Evolutionary conservation across 306 rosid genomes (phyloP).

Genomic region (Pterocarpus macrocarpus): DNA sequence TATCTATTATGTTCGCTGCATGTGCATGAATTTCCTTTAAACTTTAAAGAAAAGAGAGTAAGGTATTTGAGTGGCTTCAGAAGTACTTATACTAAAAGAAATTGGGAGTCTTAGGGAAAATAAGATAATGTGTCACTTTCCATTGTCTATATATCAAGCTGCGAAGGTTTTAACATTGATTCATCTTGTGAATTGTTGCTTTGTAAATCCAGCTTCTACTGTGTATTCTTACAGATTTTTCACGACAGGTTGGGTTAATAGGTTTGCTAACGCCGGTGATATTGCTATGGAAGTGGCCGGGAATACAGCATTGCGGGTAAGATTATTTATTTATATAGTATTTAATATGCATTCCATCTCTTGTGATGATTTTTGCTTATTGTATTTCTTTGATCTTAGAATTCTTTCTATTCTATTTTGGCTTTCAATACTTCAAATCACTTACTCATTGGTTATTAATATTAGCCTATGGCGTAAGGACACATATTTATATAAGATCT

Average conservation of each 20-base stretch:
- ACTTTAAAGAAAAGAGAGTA: background rate
- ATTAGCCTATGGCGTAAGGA: no score
- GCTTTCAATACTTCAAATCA: background rate
- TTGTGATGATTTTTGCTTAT: slow-evolving; percentile 5
- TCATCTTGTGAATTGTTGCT: slow-evolving; percentile 1
- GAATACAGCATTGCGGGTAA: slow-evolving; percentile 74
- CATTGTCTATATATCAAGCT: slow-evolving; percentile 11
- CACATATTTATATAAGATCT: no score
- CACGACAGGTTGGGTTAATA: slow-evolving; percentile 89
- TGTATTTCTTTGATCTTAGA: background rate
- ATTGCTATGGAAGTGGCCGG: slow-evolving; percentile 79
- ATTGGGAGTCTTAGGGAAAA: background rate
- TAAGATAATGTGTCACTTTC: slow-evolving; percentile 2
- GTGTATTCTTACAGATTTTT: slow-evolving; percentile 31
- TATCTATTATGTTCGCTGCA: no score
- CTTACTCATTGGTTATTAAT: background rate
- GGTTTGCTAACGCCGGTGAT: slow-evolving; percentile 94
- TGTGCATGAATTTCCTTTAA: no score
- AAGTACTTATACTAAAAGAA: background rate
- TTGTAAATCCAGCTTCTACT: slow-evolving; percentile 15
- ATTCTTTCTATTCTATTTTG: background rate
- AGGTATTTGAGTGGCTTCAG: background rate
- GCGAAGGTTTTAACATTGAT: background rate
- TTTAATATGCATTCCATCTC: background rate
- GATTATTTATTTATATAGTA: slow-evolving; percentile 14